Evolutionary conservation across 139 green algal species (phyloP).

Genomic region (Coccomyxa sp.): DNA sequence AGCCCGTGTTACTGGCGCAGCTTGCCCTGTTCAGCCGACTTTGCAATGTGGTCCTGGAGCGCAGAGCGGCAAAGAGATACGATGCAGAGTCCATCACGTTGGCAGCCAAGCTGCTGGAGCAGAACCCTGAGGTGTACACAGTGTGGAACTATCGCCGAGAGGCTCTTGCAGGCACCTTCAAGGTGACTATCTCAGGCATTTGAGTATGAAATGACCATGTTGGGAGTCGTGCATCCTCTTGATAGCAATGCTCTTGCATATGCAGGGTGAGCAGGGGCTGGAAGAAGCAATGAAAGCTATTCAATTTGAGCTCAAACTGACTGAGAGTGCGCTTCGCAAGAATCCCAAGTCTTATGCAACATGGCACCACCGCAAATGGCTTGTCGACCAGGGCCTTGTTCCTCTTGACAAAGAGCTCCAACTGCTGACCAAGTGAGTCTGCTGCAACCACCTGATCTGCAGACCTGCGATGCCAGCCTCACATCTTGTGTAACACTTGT

Average conservation of each 20-base stretch:
- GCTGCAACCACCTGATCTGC: neutral
- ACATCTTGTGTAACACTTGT: neutral
- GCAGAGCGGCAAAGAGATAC: slow-evolving; percentile 6
- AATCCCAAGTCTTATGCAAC: slow-evolving; percentile 94
- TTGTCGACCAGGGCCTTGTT: slow-evolving; percentile 46
- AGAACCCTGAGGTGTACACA: slow-evolving; percentile 89
- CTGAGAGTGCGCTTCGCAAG: slow-evolving; percentile 43
- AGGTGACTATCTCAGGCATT: neutral
- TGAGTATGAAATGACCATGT: neutral
- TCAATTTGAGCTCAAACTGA: slow-evolving; percentile 60
- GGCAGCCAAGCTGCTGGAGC: slow-evolving; percentile 55
- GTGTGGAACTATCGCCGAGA: slow-evolving; percentile 88
- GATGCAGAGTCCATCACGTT: slow-evolving; percentile 32
- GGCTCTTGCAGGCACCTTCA: slow-evolving; percentile 44
- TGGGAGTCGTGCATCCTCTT: neutral
- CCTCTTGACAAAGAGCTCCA: slow-evolving; percentile 51
- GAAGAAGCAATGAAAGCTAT: slow-evolving; percentile 35
- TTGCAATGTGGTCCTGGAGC: slow-evolving; percentile 43
- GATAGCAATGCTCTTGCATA: neutral
- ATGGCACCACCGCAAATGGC: slow-evolving; percentile 94
- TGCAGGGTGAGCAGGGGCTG: slow-evolving; percentile 26
- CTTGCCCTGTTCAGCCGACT: slow-evolving; percentile 40
- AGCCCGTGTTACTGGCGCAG: slow-evolving; percentile 17
- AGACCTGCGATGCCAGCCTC: neutral
- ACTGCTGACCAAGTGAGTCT: slow-evolving; percentile 39